A percentile compares a stretch with the other conserved stretches of the same genome.
phyloP scores from a whole-genome alignment of 768 basidiomycete species.

The Mycena alexandri region DNA sequence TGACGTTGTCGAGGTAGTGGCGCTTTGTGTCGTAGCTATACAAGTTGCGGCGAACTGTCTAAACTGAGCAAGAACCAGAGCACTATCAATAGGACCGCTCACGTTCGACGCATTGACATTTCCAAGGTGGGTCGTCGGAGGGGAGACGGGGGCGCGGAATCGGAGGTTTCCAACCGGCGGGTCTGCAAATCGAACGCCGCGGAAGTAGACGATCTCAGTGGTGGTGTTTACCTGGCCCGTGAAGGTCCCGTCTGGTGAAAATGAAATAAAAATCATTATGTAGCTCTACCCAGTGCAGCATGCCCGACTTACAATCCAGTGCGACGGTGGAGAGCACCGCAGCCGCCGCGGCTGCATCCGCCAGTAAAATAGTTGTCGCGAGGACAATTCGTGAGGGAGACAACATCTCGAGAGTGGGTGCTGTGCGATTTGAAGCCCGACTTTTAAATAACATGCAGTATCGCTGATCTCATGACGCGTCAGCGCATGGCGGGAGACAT shows the following conservation, averaged over 20 bases:
- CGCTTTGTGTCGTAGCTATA: conserved; percentile 48
- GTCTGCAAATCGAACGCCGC: conserved; percentile 59
- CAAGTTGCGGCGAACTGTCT: conserved; percentile 52
- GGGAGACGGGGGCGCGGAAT: conserved; percentile 55
- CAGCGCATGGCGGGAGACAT: too few species aligned
- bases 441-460: too few species aligned
- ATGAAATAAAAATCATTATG: neutral
- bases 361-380: neutral
- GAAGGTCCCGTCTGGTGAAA: conserved; percentile 49
- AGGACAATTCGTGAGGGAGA: too few species aligned
- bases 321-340: conserved; percentile 28
- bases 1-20: conserved; percentile 45
- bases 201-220: conserved; percentile 51
- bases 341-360: conserved; percentile 7
- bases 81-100: neutral
- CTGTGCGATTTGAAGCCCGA: too few species aligned
- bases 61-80: neutral
- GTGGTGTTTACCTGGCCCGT: conserved; percentile 47
- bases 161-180: conserved; percentile 57
- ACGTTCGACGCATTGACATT: conserved; percentile 53
- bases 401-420: too few species aligned
- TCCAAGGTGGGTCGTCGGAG: conserved; percentile 52
- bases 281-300: too few species aligned
- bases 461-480: too few species aligned
- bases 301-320: conserved; percentile 38